Percentiles rank a stretch among this genome's conserved stretches.
Conservation (phyloP, 192 early-diverging fungal genomes). For the Entomortierella beljakovae region DNA sequence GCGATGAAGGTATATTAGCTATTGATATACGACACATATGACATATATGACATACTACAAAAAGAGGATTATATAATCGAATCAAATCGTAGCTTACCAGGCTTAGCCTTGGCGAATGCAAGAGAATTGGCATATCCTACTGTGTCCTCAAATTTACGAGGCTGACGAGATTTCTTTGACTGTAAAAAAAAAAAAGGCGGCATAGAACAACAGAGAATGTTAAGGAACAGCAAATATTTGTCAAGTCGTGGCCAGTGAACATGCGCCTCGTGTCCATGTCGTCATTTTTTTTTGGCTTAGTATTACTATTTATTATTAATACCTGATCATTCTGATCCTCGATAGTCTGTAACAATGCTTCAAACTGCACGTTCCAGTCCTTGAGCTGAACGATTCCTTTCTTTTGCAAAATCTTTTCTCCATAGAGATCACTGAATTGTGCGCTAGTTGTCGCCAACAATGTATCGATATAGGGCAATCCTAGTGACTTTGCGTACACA, state of each 20-base stretch:
- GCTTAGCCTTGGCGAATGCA: slow-evolving; percentile 46
- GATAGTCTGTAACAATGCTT: slow-evolving; percentile 69
- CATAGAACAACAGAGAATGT: not conserved
- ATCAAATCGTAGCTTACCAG: too few species aligned
- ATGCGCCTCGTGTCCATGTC: not conserved
- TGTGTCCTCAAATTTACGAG: slow-evolving; percentile 86
- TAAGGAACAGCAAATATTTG: not conserved
- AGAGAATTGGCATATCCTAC: slow-evolving; percentile 68
- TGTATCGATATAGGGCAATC: slow-evolving; percentile 87
- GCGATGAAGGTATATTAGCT: too few species aligned
- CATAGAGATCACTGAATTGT: slow-evolving; percentile 74
- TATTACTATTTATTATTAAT: not conserved
- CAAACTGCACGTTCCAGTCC: slow-evolving; percentile 78
- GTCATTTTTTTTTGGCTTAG: not conserved
- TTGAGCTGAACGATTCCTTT: slow-evolving; percentile 48
- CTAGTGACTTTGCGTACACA: slow-evolving; percentile 89
- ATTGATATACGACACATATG: too few species aligned
- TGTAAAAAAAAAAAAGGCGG: slow-evolving; percentile 8
- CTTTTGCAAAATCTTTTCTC: slow-evolving; percentile 47
- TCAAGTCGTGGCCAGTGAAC: not conserved
- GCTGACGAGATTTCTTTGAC: slow-evolving; percentile 62
- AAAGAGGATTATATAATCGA: too few species aligned
- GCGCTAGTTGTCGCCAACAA: slow-evolving; percentile 76
- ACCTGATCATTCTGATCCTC: slow-evolving; percentile 76
- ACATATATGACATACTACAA: too few species aligned